Evolutionary conservation across 1,284 basidiomycete species (phyloP).

Genomic region (Cutaneotrichosporon dermatis): DNA sequence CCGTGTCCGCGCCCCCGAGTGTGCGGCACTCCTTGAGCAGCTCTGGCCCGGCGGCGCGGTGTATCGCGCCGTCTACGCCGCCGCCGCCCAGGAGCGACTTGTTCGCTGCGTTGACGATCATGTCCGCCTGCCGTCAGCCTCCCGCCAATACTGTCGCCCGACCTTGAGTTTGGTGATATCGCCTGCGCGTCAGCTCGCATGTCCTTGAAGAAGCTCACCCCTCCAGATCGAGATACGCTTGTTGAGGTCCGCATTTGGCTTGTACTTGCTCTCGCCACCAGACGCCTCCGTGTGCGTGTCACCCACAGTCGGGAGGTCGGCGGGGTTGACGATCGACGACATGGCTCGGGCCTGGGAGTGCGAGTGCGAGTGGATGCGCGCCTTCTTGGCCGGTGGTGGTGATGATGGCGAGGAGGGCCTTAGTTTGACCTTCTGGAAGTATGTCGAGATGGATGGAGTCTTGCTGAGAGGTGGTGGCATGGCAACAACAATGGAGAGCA

Average conservation of each 20-base stretch:
- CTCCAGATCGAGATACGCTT: constrained; percentile 36
- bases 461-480: background rate
- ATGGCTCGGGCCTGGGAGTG: too few relatives aligned
- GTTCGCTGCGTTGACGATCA: constrained; percentile 87
- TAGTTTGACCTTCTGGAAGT: background rate
- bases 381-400: too few relatives aligned
- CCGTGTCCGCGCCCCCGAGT: constrained; percentile 72
- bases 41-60: constrained; percentile 70
- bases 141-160: background rate
- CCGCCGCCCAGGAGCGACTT: constrained; percentile 64
- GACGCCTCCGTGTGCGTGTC: constrained; percentile 2
- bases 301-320: constrained; percentile 30
- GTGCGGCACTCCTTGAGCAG: constrained; percentile 66
- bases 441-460: background rate
- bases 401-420: too few relatives aligned
- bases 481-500: too few relatives aligned
- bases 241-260: constrained; percentile 17
- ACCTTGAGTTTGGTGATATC: constrained; percentile 47
- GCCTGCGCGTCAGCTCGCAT: constrained; percentile 22
- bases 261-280: too few relatives aligned
- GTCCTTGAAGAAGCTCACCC: constrained; percentile 20
- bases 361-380: too few relatives aligned
- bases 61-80: constrained; percentile 54
- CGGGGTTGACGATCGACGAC: constrained; percentile 3
- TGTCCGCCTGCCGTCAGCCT: constrained; percentile 54